A percentile compares a stretch with the other conserved stretches of the same genome.
Conservation (phyloP, 495 filamentous ascomycete genomes). For the Penicillium herquei region DNA sequence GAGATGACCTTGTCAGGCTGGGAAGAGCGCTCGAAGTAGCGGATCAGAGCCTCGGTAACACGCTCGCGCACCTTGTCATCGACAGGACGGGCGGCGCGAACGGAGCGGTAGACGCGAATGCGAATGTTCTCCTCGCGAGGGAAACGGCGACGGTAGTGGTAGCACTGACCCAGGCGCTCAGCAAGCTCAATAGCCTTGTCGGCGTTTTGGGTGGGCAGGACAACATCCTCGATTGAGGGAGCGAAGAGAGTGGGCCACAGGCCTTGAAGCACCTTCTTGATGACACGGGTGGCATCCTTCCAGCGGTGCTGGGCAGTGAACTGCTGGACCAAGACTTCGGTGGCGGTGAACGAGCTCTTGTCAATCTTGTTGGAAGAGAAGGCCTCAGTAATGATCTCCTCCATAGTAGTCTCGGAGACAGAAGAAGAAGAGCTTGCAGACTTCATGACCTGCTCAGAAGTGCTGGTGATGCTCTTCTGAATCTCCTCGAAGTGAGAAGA, state of each 20-base stretch:
- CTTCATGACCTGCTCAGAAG: slow-evolving; percentile 29
- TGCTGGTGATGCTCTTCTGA: slow-evolving; percentile 26
- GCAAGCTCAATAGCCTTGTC: slow-evolving; percentile 30
- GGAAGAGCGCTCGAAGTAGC: slow-evolving; percentile 31
- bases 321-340: slow-evolving; percentile 25
- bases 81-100: slow-evolving; percentile 23
- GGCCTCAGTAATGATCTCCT: slow-evolving; percentile 36
- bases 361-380: slow-evolving; percentile 23
- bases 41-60: slow-evolving; percentile 25
- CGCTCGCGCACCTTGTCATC: slow-evolving; percentile 32
- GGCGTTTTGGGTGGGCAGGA: slow-evolving; percentile 25
- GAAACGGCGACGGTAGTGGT: slow-evolving; percentile 34
- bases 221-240: slow-evolving; percentile 31
- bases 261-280: slow-evolving; percentile 34
- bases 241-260: slow-evolving; percentile 37
- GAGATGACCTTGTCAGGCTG: slow-evolving; percentile 34
- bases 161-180: slow-evolving; percentile 32
- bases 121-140: slow-evolving; percentile 35
- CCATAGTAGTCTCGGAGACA: slow-evolving; percentile 28
- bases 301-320: slow-evolving; percentile 37
- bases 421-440: slow-evolving; percentile 21
- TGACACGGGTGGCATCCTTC: slow-evolving; percentile 35
- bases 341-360: slow-evolving; percentile 30
- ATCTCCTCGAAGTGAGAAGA: slow-evolving; percentile 28
- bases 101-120: slow-evolving; percentile 34